Base-by-base conservation (phyloP, 805 yeast species). In the Suhomyces kilbournensis region DNA sequence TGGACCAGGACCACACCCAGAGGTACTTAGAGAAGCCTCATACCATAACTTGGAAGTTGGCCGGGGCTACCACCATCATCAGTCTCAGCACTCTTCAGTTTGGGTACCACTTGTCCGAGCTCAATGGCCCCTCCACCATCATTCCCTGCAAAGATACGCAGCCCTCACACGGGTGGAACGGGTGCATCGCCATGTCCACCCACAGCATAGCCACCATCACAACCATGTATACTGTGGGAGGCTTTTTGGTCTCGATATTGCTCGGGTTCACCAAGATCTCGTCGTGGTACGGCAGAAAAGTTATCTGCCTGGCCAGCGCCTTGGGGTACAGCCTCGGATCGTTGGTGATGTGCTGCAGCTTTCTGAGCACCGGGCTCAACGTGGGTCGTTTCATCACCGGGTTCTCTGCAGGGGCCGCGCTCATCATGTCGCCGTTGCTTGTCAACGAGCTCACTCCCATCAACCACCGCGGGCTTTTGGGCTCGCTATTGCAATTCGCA, bases 391-490 rank as follows among this genome's bases (percentile, higher is more conserved):
- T 74, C 25, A 43, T 71, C 3, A 61, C 60, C 39, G 79, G 78
- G 2, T 19, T 74, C 15, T 77, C 69, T 3, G 74, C 77, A 3
- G 79, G 78, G 3, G 60, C 70, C 7, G 62, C 72, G 3, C 63
- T 73, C 51, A 72, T 72, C n/a, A 68, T 72, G 38, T 66, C 77
- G 12, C 78, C 78, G 5, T 67, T 75, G 43, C 60, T 73, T 47
- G 63, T 75, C 48, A 74, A 68, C 54, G 78, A 75, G 53, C 51
- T 74, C 15, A 63, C 78, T 0, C 77, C 78, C 0, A 56, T 65
- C 10, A 70, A 69, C 53, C 75, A 72, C 50, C 57, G 77, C 19
- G 79, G 79, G n/a, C 60, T 73, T 14, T 55, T 75, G 56, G 79
- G 79, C 0, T 63, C 76, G 2, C 58, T 73, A 32, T 60, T 69